Percentiles rank a stretch among this genome's conserved stretches.
phyloP scores from a whole-genome alignment of 805 yeast species.

The Yamadazyma kitorensis region DNA sequence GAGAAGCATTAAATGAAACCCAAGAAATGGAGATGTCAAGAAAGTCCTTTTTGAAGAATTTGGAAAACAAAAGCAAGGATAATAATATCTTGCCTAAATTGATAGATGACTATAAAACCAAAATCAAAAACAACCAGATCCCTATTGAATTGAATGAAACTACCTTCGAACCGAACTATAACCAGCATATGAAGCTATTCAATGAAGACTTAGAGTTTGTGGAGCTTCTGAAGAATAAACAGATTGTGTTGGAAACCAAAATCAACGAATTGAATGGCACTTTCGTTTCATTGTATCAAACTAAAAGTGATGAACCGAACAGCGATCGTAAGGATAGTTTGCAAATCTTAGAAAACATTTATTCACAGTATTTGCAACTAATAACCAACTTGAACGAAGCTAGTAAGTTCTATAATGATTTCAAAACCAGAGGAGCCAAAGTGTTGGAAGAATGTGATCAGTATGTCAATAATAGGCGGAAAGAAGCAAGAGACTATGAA shows the following conservation, averaged over 20 bases:
- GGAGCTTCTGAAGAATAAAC: slow-evolving; percentile 31
- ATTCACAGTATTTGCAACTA: slow-evolving; percentile 53
- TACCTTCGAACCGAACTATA: slow-evolving; percentile 37
- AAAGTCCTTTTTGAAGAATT: slow-evolving; percentile 34
- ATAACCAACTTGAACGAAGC: slow-evolving; percentile 66
- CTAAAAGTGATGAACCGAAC: slow-evolving; percentile 20
- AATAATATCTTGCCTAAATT: slow-evolving; percentile 52
- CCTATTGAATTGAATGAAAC: slow-evolving; percentile 20
- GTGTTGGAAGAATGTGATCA: slow-evolving; percentile 49
- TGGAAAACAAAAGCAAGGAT: slow-evolving; percentile 45
- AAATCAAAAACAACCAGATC: slow-evolving; percentile 1
- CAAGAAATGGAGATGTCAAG: slow-evolving; percentile 34
- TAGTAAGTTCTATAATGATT: slow-evolving; percentile 62
- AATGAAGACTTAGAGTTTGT: slow-evolving; percentile 49
- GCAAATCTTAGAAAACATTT: slow-evolving; percentile 50
- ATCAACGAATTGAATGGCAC: slow-evolving; percentile 31
- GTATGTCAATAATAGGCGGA: slow-evolving; percentile 49
- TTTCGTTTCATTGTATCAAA: slow-evolving; percentile 21
- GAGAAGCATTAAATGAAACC: slow-evolving; percentile 30
- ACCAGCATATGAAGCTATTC: slow-evolving; percentile 45
- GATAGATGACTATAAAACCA: slow-evolving; percentile 42
- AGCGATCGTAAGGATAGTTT: slow-evolving; percentile 47
- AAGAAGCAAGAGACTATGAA: slow-evolving; percentile 54
- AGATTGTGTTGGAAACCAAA: slow-evolving; percentile 33
- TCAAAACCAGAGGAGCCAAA: slow-evolving; percentile 44